Conservation (phyloP, 148 eudicot species). For the Spergularia marina region DNA sequence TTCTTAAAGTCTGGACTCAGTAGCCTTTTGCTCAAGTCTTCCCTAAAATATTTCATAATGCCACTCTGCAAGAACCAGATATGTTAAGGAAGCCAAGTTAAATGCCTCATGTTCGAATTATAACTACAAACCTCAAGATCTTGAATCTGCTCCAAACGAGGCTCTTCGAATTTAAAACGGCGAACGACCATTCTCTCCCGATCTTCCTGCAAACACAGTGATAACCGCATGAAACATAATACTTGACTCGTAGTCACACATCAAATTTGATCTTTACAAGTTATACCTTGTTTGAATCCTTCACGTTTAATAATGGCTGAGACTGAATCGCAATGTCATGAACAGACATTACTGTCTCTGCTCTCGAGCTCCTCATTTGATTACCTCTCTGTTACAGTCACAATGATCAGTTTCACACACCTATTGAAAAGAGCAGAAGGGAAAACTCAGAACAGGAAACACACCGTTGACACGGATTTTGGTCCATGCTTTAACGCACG, state of each 20-base stretch:
- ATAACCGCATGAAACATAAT: conserved; percentile 17
- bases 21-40: conserved; percentile 81
- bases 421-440: neutral
- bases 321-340: conserved; percentile 82
- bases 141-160: conserved; percentile 89
- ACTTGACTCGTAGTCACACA: neutral
- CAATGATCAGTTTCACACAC: conserved; percentile 6
- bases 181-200: conserved; percentile 92
- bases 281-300: conserved; percentile 89
- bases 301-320: conserved; percentile 75
- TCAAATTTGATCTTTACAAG: neutral
- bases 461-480: conserved; percentile 64
- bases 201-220: conserved; percentile 60
- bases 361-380: conserved; percentile 59
- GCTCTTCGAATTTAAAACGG: conserved; percentile 93
- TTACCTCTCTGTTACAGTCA: conserved; percentile 49
- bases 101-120: neutral
- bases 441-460: conserved; percentile 23
- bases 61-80: conserved; percentile 52
- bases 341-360: conserved; percentile 74
- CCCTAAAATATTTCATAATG: conserved; percentile 77
- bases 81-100: neutral
- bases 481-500: conserved; percentile 63
- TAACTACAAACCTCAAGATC: conserved; percentile 81
- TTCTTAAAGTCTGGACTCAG: conserved; percentile 91